Conservation (phyloP, 768 basidiomycete genomes). For the Amanita pallidorosea region DNA sequence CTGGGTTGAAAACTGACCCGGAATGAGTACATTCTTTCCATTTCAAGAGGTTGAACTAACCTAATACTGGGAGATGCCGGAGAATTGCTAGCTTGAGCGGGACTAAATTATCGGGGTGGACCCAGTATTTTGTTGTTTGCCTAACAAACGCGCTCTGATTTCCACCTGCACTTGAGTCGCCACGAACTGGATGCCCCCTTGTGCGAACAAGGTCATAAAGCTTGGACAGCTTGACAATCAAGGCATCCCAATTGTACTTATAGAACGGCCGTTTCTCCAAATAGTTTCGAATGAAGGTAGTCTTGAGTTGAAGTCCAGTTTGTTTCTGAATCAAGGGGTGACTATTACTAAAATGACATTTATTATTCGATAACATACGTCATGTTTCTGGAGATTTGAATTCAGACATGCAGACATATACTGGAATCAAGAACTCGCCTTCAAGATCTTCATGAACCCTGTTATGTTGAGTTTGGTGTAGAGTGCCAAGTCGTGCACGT, state of each 20-base stretch:
- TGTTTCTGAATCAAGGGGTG: slow-evolving; percentile 58
- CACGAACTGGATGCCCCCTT: slow-evolving; percentile 86
- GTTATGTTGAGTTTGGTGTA: slow-evolving; percentile 97
- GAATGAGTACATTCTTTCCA: not conserved
- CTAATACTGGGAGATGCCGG: slow-evolving; percentile 86
- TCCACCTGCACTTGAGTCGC: slow-evolving; percentile 91
- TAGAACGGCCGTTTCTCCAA: slow-evolving; percentile 94
- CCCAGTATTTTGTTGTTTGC: slow-evolving; percentile 99
- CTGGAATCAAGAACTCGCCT: slow-evolving; percentile 34
- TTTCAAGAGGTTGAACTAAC: slow-evolving; percentile 25
- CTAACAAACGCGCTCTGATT: slow-evolving; percentile 96
- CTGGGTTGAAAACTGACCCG: slow-evolving; percentile 73
- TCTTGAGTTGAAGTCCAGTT: slow-evolving; percentile 73
- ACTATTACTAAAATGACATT: not conserved
- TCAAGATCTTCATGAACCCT: slow-evolving; percentile 97
- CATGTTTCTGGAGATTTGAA: slow-evolving; percentile 64
- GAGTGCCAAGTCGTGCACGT: slow-evolving; percentile 83
- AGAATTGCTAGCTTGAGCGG: slow-evolving; percentile 90
- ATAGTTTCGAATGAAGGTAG: slow-evolving; percentile 83
- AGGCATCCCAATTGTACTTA: slow-evolving; percentile 90
- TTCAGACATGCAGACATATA: not conserved
- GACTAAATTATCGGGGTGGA: slow-evolving; percentile 92
- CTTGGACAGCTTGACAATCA: slow-evolving; percentile 93
- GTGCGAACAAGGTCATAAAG: slow-evolving; percentile 94
- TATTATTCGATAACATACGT: slow-evolving; percentile 36